Conservation (phyloP, 345 rosid genomes). For the Euphorbia tirucalli region DNA sequence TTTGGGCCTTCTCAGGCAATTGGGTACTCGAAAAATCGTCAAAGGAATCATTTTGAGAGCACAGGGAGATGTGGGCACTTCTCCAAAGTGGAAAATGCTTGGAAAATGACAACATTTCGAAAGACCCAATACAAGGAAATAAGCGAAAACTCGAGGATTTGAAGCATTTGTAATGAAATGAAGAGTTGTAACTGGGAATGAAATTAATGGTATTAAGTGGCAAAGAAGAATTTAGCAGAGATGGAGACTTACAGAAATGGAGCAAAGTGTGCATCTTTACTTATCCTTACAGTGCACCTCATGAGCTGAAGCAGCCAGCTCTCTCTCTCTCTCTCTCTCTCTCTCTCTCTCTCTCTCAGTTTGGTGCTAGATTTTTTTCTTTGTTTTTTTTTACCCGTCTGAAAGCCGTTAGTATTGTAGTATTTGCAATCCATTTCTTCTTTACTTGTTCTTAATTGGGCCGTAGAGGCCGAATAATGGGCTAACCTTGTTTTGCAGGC, state of each 20-base stretch:
- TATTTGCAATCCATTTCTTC: too few relatives aligned
- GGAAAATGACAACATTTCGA: constrained; percentile 10
- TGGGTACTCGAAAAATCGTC: constrained; percentile 35
- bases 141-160: constrained; percentile 24
- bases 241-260: constrained; percentile 48
- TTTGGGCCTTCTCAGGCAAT: constrained; percentile 31
- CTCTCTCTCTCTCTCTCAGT: not conserved
- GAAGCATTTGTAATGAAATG: constrained; percentile 15
- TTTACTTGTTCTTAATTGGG: not conserved
- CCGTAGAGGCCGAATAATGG: not conserved
- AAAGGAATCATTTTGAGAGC: constrained; percentile 38
- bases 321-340: too few relatives aligned
- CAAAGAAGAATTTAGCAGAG: constrained; percentile 24
- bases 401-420: too few relatives aligned
- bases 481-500: not conserved
- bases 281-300: constrained; percentile 32
- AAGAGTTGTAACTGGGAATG: constrained; percentile 1
- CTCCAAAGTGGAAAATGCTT: constrained; percentile 27
- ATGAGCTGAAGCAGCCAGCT: constrained; percentile 20
- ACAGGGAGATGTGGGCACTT: constrained; percentile 29
- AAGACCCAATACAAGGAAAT: constrained; percentile 12
- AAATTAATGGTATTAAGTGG: constrained; percentile 1
- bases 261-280: constrained; percentile 49
- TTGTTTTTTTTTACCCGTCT: too few relatives aligned
- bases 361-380: not conserved